These are phyloP conservation scores for Hymenoscyphus fructigenus DNA, from an alignment of 2,329 filamentous ascomycete genomes.

Conservation along the genomic window DNA sequence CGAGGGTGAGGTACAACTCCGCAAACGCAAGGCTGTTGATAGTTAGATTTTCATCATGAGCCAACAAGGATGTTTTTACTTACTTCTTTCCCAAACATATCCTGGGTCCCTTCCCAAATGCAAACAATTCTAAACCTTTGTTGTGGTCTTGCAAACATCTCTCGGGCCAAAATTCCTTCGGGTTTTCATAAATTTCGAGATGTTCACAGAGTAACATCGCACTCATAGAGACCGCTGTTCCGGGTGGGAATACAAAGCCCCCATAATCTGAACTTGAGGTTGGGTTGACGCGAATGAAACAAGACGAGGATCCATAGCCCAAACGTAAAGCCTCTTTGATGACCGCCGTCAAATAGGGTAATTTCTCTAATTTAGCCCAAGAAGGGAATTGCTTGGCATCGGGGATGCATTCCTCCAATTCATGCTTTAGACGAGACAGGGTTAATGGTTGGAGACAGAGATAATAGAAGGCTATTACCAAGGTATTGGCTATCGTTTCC, in stretches of 20 bases:
- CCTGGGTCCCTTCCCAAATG: too few relatives aligned
- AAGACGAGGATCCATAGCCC: not conserved
- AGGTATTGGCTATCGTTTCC: not conserved
- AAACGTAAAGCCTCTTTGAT: not conserved
- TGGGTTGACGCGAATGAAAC: conserved; percentile 1
- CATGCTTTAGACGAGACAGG: not conserved
- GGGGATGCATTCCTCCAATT: not conserved
- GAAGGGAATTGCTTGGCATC: not conserved
- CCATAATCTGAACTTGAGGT: not conserved
- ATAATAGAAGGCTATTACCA: not conserved
- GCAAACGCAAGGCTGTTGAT: not conserved
- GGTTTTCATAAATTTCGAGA: not conserved
- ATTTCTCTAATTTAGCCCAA: not conserved
- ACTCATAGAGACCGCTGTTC: not conserved
- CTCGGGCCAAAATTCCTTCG: not conserved
- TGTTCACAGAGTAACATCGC: not conserved
- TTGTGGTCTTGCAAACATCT: not conserved
- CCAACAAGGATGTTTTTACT: not conserved
- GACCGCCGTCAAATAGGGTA: not conserved
- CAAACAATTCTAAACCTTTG: not conserved
- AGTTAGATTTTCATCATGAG: too few relatives aligned
- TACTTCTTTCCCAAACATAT: too few relatives aligned
- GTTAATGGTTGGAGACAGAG: not conserved
- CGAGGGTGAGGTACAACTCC: not conserved
- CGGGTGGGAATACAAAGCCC: not conserved